Percentiles rank a stretch among this genome's conserved stretches.
Evolutionary conservation across 257 asterid species (phyloP).

Genomic region (Marsdenia floribunda): DNA sequence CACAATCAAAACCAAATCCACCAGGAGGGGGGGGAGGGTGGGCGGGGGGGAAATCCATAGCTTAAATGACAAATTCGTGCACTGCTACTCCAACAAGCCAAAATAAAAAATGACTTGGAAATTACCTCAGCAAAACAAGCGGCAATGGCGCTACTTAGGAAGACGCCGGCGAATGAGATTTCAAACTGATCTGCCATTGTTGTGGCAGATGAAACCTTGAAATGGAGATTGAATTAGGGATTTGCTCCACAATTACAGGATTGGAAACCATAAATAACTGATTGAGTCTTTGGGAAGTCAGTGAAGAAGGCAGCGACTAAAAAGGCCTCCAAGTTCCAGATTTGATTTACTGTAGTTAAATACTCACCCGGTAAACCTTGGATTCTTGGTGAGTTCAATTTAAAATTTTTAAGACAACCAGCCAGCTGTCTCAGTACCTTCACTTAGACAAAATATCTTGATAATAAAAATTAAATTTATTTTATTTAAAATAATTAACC

Average conservation of each 20-base stretch:
- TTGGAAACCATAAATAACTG: not conserved
- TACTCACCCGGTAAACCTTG: not conserved
- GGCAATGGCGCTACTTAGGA: slow-evolving; percentile 75
- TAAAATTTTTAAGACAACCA: too few relatives aligned
- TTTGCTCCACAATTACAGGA: not conserved
- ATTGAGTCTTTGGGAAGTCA: not conserved
- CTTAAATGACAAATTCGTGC: not conserved
- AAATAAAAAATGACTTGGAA: not conserved
- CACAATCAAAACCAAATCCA: slow-evolving; percentile 25
- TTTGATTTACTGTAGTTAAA: not conserved
- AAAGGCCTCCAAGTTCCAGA: not conserved
- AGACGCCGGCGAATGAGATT: slow-evolving; percentile 70
- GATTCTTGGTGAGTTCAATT: too few relatives aligned
- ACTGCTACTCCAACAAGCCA: too few relatives aligned
- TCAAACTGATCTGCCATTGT: slow-evolving; percentile 64
- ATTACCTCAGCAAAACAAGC: slow-evolving; percentile 91
- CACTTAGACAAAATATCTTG: too few relatives aligned
- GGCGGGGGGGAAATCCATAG: not conserved
- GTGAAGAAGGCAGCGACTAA: not conserved
- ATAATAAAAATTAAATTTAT: too few relatives aligned
- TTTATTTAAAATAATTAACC: too few relatives aligned
- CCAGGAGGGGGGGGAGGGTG: too few relatives aligned
- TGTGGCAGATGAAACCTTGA: slow-evolving; percentile 19
- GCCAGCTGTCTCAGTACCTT: too few relatives aligned
- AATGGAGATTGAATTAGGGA: not conserved